Base-by-base conservation (phyloP, 78 protist species). In the Dictyostelium capitatum region DNA sequence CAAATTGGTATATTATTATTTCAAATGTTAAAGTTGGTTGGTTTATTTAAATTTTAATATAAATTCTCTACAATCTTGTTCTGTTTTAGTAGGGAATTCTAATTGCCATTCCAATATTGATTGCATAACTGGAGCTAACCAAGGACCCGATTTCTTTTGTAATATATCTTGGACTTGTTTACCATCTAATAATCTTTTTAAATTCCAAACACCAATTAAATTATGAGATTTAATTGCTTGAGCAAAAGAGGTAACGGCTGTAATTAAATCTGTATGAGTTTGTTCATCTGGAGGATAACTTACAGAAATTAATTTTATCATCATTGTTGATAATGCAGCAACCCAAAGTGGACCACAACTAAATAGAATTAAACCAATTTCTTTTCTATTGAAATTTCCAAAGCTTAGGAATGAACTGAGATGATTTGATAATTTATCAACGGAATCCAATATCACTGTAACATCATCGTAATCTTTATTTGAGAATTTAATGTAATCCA, bases 101-200 rank as follows among this genome's bases (percentile, higher is more conserved):
- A 87, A 65, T 87, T 87, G 93, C 83, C 84, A 87, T 48, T 84
- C 93, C 6, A 87, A 87, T 14, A 87, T 70, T n/a, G 20, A 48
- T 77, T 87, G 93, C 9, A 87, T 30, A 12, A 87, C 73, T 3
- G 85, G 85, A 1, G 93, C 84, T 51, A 87, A 64, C 93, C 93
- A 87, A 20, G 46, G 30, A 32, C 93, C 93, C 3, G 84, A 78
- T 77, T 50, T 50, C 43, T 46, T 87, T 19, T 87, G 41, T 20
- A 87, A 48, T 25, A 87, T 23, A 15, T 87, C 93, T 80, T 75
- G 67, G 0, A 87, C 84, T 65, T 78, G 83, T 48, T 87, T 87
- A 51, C 93, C 93, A 87, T 87, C 23, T 51, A 87, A 87, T 37
- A 78, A n/a, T 77, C 82, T 87, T 47, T 87, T 87, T 12, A 64